Evolutionary conservation across 1,284 basidiomycete species (phyloP).

Genomic region (Pseudozyma pruni): DNA sequence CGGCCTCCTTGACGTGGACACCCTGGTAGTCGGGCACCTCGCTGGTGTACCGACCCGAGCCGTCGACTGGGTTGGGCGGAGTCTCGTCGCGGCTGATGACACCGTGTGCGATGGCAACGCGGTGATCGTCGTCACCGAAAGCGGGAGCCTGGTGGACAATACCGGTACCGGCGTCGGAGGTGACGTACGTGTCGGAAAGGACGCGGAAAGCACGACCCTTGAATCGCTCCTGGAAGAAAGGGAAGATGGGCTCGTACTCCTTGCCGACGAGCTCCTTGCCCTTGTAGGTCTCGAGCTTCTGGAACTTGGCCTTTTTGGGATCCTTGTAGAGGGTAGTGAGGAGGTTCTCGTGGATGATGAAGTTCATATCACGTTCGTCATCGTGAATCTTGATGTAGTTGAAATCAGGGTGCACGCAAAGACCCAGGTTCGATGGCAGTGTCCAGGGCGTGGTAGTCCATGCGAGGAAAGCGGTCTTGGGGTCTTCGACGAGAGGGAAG

Average conservation of each 20-base stretch:
- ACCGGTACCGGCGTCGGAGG: slow-evolving; percentile 91
- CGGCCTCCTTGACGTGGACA: slow-evolving; percentile 92
- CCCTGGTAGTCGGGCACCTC: slow-evolving; percentile 92
- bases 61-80: slow-evolving; percentile 96
- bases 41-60: slow-evolving; percentile 84
- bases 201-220: slow-evolving; percentile 92
- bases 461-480: slow-evolving; percentile 87
- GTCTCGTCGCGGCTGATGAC: slow-evolving; percentile 85
- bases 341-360: slow-evolving; percentile 89
- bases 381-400: slow-evolving; percentile 98
- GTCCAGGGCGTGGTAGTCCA: slow-evolving; percentile 99
- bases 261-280: slow-evolving; percentile 94
- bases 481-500: slow-evolving; percentile 93
- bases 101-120: slow-evolving; percentile 85
- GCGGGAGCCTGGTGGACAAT: slow-evolving; percentile 99
- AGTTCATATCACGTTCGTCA: slow-evolving; percentile 85
- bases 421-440: slow-evolving; percentile 90
- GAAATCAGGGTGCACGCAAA: slow-evolving; percentile 95
- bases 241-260: slow-evolving; percentile 94
- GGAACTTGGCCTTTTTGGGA: slow-evolving; percentile 95
- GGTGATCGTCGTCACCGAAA: slow-evolving; percentile 99
- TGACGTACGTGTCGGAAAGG: slow-evolving; percentile 91
- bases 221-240: slow-evolving; percentile 95
- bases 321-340: slow-evolving; percentile 95
- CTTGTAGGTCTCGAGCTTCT: slow-evolving; percentile 83